phyloP scores from a whole-genome alignment of 768 basidiomycete genomes.

The Pulveroboletus frians region DNA sequence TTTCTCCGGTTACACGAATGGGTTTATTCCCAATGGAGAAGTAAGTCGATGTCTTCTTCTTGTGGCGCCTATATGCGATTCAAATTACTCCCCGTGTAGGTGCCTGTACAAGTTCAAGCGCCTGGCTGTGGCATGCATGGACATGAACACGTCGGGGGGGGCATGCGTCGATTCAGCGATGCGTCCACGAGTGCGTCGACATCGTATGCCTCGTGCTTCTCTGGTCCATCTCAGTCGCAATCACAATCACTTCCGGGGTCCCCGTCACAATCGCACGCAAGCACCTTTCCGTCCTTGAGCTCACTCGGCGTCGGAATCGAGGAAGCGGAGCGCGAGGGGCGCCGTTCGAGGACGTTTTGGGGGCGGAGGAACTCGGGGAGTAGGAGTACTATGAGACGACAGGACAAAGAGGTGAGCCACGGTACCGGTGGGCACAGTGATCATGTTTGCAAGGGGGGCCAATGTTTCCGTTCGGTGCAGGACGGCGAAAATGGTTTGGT shows the following conservation, averaged over 20 bases:
- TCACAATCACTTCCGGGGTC: conserved; percentile 14
- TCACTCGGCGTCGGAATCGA: conserved; percentile 23
- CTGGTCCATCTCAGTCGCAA: conserved; percentile 17
- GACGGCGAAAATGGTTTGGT: neutral
- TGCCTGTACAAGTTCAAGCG: conserved; percentile 1
- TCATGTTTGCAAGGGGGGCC: neutral
- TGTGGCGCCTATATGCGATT: neutral
- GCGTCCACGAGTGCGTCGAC: conserved; percentile 13
- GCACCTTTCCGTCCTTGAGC: conserved; percentile 14
- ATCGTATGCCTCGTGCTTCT: conserved; percentile 20
- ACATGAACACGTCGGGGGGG: neutral
- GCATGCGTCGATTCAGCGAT: conserved; percentile 17
- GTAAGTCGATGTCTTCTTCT: conserved; percentile 4
- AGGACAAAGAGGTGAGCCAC: neutral
- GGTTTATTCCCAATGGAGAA: neutral
- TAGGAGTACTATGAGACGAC: conserved; percentile 9
- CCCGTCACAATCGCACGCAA: conserved; percentile 15
- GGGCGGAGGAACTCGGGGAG: conserved; percentile 10
- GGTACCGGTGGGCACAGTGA: neutral
- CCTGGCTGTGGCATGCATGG: neutral
- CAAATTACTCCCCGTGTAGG: neutral
- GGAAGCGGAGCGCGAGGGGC: conserved; percentile 19
- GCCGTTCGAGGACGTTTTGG: conserved; percentile 20
- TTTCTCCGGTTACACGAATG: neutral
- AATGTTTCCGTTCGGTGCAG: neutral